Evolutionary conservation across 2,329 filamentous ascomycete genomes (phyloP), one percentile per base, ranked within the genome.

Genomic region (Ophiostoma piceae): DNA sequence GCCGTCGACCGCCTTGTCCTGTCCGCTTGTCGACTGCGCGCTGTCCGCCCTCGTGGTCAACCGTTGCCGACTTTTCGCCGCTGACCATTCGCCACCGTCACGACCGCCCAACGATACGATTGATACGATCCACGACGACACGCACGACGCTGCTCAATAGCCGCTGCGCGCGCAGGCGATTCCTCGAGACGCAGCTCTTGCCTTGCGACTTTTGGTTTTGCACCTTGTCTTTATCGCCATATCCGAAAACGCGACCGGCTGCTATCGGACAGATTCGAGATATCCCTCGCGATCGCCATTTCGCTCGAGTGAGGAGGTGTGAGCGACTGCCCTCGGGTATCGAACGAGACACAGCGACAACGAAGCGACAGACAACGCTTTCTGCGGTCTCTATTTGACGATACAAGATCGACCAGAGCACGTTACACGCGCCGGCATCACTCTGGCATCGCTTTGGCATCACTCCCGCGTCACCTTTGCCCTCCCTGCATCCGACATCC

Each of bases 21-120:
- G 6, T 67, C 39, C 54, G 32, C 22, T 22, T 39, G 39, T 29
- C 37, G 19, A 57, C 39, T 6, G 47, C 39, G 65, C 37, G 37
- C 12, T 29, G n/a, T 66, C 22, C 22, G 22, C n/a, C 22, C 5
- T 32, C 65, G 2, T 22, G 14, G 35, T 22, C 37, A 14, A 5
- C 65, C 22, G 65, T 66, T 22, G 65, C 65, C 65, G 65, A 66
- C 65, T 66, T 66, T 66, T 66, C 35, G 39, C 11, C 22, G 11
- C 22, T 47, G 43, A 16, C 6, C 9, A 14, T 32, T 57, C 12
- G 51, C 22, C 65, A 19, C 37, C 7, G 41, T 47, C 39, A 66
- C 65, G 39, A 41, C 16, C 43, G 43, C 43, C 43, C 43, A 47
- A 39, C 62, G 19, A 39, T 35, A 39, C 35, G 62, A 39, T 65